Evolutionary conservation across 768 basidiomycete species (phyloP).

Genomic region (Cystobasidiopsis lactophilus): DNA sequence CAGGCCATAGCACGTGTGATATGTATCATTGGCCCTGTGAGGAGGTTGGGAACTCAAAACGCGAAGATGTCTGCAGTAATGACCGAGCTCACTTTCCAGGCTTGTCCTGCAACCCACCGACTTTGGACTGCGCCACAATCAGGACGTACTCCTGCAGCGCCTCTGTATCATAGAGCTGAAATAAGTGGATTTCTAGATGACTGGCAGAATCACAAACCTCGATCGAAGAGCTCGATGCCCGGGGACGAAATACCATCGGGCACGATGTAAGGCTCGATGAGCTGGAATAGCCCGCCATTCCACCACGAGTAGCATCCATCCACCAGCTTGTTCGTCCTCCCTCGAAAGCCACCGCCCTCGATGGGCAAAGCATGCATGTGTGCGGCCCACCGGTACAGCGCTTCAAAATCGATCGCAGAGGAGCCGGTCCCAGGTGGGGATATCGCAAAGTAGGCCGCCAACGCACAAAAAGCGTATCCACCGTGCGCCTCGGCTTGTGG

Average conservation of each 20-base stretch:
- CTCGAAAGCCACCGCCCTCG: constrained; percentile 80
- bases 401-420: constrained; percentile 32
- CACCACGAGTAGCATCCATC: constrained; percentile 99
- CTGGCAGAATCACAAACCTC: constrained; percentile 13
- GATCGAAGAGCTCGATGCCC: constrained; percentile 19
- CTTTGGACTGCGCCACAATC: constrained; percentile 59
- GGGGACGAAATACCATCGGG: too few relatives aligned
- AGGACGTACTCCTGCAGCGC: constrained; percentile 76
- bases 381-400: constrained; percentile 55
- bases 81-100: constrained; percentile 73
- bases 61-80: not conserved
- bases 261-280: constrained; percentile 32
- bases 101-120: constrained; percentile 80
- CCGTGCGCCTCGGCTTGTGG: constrained; percentile 90
- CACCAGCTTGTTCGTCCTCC: constrained; percentile 91
- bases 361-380: constrained; percentile 61
- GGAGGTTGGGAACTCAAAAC: not conserved
- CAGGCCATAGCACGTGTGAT: constrained; percentile 84
- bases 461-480: constrained; percentile 84
- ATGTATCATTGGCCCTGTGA: constrained; percentile 60
- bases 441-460: constrained; percentile 52
- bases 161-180: constrained; percentile 12
- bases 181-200: not conserved
- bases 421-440: not conserved
- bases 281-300: constrained; percentile 69